phyloP scores from a whole-genome alignment of 768 basidiomycete genomes.

The Leccinum variicolor region DNA sequence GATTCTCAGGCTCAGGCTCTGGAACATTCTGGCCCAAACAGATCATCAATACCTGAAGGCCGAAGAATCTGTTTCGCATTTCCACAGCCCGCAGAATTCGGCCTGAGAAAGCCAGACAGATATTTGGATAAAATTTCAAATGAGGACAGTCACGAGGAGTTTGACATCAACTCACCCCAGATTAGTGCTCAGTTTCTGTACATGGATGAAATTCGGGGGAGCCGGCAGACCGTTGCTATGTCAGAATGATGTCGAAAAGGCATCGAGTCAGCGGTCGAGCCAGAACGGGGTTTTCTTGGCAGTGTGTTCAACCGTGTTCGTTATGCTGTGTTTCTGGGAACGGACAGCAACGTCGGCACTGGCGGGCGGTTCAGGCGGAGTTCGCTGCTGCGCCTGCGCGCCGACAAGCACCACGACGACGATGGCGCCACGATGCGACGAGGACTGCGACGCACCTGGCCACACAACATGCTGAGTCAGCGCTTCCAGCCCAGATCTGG shows the following conservation, averaged over 20 bases:
- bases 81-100: constrained; percentile 20
- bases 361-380: no score
- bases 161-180: constrained; percentile 23
- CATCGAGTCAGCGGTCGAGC: constrained; percentile 26
- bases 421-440: no score
- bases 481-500: no score
- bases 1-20: no score
- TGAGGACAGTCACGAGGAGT: constrained; percentile 11
- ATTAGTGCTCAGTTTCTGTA: constrained; percentile 12
- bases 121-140: constrained; percentile 14
- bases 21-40: constrained; percentile 17
- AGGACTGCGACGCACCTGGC: no score
- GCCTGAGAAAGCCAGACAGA: constrained; percentile 22
- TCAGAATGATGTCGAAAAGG: constrained; percentile 12
- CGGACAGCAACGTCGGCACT: no score
- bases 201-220: constrained; percentile 5
- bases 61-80: constrained; percentile 24
- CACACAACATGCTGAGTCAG: no score
- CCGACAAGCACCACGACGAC: no score
- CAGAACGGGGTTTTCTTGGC: constrained; percentile 17
- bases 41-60: constrained; percentile 9
- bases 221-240: constrained; percentile 22
- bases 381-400: no score
- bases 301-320: constrained; percentile 15
- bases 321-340: no score